A percentile compares a stretch with the other conserved stretches of the same genome.
phyloP scores from a whole-genome alignment of 2,329 filamentous ascomycete species.

The Sphaerostilbella broomeana region DNA sequence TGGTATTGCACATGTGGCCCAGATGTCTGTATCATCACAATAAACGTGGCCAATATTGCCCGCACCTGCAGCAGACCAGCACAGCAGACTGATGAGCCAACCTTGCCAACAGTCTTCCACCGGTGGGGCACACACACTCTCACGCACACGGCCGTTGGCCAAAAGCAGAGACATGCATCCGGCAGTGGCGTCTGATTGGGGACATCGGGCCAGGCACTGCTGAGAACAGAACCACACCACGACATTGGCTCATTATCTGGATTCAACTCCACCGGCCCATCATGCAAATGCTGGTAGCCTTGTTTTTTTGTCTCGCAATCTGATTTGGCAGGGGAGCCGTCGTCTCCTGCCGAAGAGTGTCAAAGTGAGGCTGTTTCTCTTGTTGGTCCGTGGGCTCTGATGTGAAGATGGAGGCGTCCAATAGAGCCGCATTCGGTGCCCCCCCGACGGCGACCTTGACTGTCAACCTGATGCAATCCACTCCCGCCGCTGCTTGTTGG shows the following conservation, averaged over 20 bases:
- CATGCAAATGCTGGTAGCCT: constrained; percentile 12
- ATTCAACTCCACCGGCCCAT: background rate
- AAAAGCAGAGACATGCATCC: constrained; percentile 17
- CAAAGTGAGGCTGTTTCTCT: constrained; percentile 16
- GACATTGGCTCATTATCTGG: background rate
- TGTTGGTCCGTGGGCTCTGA: constrained; percentile 7
- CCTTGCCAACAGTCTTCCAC: constrained; percentile 9
- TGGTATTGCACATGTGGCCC: too few relatives aligned
- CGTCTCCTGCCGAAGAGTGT: constrained; percentile 13
- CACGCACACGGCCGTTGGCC: constrained; percentile 12
- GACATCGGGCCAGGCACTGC: constrained; percentile 11
- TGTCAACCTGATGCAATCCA: constrained; percentile 12
- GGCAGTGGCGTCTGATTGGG: constrained; percentile 17
- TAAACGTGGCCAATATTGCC: constrained; percentile 13
- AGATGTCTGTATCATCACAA: too few relatives aligned
- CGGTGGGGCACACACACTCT: constrained; percentile 9
- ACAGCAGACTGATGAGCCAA: constrained; percentile 12
- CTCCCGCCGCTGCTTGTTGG: constrained; percentile 7
- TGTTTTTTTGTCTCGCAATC: constrained; percentile 11
- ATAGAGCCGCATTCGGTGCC: constrained; percentile 9
- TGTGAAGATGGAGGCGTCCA: constrained; percentile 16
- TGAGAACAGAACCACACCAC: background rate
- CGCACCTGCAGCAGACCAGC: constrained; percentile 1
- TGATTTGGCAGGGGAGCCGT: constrained; percentile 6
- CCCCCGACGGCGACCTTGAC: constrained; percentile 8